Evolutionary conservation across 805 yeast species (phyloP).

Genomic region (Maudiozyma pseudohumilis): DNA sequence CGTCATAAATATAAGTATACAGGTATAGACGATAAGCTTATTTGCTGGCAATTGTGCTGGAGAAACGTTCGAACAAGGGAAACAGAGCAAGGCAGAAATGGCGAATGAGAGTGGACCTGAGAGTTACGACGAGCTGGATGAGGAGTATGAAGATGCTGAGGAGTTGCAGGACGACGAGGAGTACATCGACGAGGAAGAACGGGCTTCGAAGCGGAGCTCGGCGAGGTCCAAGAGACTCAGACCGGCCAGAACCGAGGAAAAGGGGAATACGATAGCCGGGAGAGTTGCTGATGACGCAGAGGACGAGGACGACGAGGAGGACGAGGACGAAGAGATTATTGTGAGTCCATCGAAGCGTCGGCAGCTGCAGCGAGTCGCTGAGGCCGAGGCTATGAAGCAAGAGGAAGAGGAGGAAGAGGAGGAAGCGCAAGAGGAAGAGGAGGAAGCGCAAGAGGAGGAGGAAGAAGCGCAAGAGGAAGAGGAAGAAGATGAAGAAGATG

Average conservation of each 20-base stretch:
- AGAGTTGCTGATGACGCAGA: background rate
- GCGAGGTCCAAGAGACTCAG: background rate
- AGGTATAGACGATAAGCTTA: too few relatives aligned
- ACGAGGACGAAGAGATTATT: background rate
- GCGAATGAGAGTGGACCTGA: background rate
- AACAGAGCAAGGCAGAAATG: background rate
- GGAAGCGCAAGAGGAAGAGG: constrained; percentile 8
- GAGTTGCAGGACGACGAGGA: background rate
- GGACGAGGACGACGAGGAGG: background rate
- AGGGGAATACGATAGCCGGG: background rate
- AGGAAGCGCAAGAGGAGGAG: constrained; percentile 6
- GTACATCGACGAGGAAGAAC: background rate
- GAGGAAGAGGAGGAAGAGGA: constrained; percentile 3
- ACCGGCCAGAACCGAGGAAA: background rate
- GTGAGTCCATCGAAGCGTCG: constrained; percentile 9
- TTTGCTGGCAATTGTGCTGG: too few relatives aligned
- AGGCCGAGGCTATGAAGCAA: constrained; percentile 3
- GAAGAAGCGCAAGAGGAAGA: background rate
- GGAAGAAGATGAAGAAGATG: background rate
- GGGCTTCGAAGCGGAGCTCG: background rate
- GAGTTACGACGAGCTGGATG: background rate
- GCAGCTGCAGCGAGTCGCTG: background rate
- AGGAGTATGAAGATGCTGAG: background rate
- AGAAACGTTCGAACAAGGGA: background rate
- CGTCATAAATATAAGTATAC: too few relatives aligned